Evolutionary conservation across 2,329 filamentous ascomycete species (phyloP).

Genomic region (Aspergillus sojae): DNA sequence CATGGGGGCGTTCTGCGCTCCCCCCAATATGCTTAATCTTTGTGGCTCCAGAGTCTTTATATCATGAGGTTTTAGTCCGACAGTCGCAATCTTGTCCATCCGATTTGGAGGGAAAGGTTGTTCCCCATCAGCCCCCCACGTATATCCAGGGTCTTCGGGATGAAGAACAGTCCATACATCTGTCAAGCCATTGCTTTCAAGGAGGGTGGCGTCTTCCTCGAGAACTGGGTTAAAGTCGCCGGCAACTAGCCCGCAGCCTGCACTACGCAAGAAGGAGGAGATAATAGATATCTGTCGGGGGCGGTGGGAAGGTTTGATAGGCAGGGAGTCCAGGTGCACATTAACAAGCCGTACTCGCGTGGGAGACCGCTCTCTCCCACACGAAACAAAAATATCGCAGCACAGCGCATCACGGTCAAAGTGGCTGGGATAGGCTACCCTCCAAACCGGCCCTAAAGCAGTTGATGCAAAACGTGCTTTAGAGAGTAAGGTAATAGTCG

Average conservation of each 20-base stretch:
- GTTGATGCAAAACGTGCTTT: not conserved
- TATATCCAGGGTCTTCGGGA: not conserved
- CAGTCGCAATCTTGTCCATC: not conserved
- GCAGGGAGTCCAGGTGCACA: constrained; percentile 5
- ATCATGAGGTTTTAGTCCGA: not conserved
- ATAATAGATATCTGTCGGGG: constrained; percentile 6
- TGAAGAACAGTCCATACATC: not conserved
- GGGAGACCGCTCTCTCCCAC: not conserved
- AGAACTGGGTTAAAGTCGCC: constrained; percentile 6
- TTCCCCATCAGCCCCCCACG: not conserved
- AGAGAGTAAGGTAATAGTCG: not conserved
- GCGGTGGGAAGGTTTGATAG: constrained; percentile 5
- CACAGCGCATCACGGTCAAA: constrained; percentile 6
- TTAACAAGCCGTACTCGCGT: not conserved
- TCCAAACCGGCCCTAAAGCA: constrained; percentile 4
- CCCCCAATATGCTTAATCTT: not conserved
- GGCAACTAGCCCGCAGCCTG: constrained; percentile 1
- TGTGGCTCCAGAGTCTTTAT: not conserved
- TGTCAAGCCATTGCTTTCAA: not conserved
- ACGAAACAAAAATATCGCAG: constrained; percentile 3
- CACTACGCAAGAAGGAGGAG: constrained; percentile 3
- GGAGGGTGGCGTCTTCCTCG: not conserved
- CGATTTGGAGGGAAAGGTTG: not conserved
- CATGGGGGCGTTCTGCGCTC: not conserved
- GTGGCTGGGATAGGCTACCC: constrained; percentile 3